Evolutionary conservation across 495 filamentous ascomycete genomes (phyloP).

Genomic region (Parathielavia hyrcaniae): DNA sequence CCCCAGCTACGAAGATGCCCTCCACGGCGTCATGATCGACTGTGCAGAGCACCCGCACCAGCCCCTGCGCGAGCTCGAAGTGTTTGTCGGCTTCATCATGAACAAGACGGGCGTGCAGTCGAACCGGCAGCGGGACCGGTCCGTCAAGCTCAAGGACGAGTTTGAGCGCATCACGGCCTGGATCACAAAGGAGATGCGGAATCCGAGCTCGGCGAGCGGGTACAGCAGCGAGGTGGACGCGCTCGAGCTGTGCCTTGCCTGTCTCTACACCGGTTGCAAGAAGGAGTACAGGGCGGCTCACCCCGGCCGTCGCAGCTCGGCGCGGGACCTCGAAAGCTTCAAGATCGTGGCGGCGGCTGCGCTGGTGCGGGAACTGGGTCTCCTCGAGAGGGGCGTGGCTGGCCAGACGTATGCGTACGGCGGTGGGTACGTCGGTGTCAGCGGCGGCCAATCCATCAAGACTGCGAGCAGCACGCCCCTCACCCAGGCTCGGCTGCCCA

Average conservation of each 20-base stretch:
- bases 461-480: background rate
- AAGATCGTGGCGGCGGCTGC: constrained; percentile 37
- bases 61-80: constrained; percentile 64
- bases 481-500: too few species aligned
- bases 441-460: background rate
- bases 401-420: background rate
- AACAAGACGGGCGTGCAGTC: constrained; percentile 55
- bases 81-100: constrained; percentile 67
- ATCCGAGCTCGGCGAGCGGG: background rate
- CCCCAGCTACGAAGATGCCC: constrained; percentile 58
- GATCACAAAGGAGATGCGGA: constrained; percentile 40
- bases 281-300: background rate
- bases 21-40: constrained; percentile 50
- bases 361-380: constrained; percentile 33
- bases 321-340: constrained; percentile 34
- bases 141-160: constrained; percentile 55
- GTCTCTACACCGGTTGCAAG: constrained; percentile 26
- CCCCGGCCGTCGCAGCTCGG: constrained; percentile 11
- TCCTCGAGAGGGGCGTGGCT: background rate
- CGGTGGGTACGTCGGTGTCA: background rate
- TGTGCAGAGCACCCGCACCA: constrained; percentile 53
- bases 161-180: constrained; percentile 48
- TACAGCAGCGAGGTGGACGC: constrained; percentile 13
- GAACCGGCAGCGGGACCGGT: constrained; percentile 57
- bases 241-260: constrained; percentile 40